Evolutionary conservation across 208 protist species (phyloP).

Genomic region (Balamuthia mandrillaris): DNA sequence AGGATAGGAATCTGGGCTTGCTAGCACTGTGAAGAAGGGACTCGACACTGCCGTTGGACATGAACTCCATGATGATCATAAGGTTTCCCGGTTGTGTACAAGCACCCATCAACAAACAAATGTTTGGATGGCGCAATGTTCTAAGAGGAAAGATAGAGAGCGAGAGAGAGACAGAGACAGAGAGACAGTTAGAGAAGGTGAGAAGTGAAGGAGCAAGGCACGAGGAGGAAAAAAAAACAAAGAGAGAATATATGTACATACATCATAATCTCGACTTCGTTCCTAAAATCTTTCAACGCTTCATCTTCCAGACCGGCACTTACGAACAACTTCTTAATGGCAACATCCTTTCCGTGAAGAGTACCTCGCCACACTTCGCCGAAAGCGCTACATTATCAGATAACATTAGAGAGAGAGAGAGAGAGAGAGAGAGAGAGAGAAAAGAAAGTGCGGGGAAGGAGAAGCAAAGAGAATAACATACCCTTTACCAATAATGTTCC

Average conservation of each 20-base stretch:
- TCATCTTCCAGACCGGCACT: background rate
- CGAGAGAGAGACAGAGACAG: background rate
- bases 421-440: background rate
- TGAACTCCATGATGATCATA: slow-evolving; percentile 32
- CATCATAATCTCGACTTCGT: slow-evolving; percentile 35
- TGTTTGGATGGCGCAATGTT: background rate
- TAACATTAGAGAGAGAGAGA: too few species aligned
- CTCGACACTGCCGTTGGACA: background rate
- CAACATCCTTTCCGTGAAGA: slow-evolving; percentile 36
- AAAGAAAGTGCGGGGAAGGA: background rate
- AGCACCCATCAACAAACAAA: slow-evolving; percentile 11
- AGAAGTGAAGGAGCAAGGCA: background rate
- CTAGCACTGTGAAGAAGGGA: background rate
- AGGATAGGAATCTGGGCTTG: slow-evolving; percentile 17
- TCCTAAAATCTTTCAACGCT: slow-evolving; percentile 29
- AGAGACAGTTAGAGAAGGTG: background rate
- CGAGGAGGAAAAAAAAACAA: background rate
- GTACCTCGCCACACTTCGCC: slow-evolving; percentile 36
- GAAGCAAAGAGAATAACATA: background rate
- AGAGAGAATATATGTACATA: background rate
- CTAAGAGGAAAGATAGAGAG: background rate
- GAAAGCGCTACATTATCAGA: slow-evolving; percentile 28
- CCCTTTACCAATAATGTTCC: slow-evolving; percentile 16
- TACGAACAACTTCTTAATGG: slow-evolving; percentile 40
- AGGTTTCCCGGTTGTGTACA: background rate